Evolutionary conservation across 192 early-diverging fungal genomes (phyloP), one percentile per base, ranked within the genome.

Genomic region (Phlyctochytrium planicorne): DNA sequence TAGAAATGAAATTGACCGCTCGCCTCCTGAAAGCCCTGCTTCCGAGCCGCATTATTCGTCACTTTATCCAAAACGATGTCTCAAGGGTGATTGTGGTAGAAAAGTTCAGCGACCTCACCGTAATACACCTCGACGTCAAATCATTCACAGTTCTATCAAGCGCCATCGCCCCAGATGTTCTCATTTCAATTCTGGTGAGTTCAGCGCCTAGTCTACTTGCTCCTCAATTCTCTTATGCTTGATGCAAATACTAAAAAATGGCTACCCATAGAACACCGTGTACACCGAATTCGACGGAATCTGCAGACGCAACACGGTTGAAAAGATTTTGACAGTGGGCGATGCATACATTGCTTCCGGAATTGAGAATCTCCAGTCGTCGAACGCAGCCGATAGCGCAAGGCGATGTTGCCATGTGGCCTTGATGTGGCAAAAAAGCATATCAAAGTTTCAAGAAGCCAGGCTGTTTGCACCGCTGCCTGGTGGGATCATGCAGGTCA

Each of bases 241-340:
- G n/a, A n/a, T n/a, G n/a, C n/a, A n/a, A n/a, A n/a, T n/a, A n/a
- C n/a, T n/a, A n/a, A n/a, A n/a, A n/a, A n/a, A n/a, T n/a, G n/a
- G n/a, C n/a, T n/a, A n/a, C n/a, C n/a, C n/a, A 10, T n/a, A 50
- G 40, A 50, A 50, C 40, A n/a, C 10, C 12, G n/a, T 50, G 12
- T 50, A 14, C 40, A 50, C 40, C 12, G 40, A 50, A 10, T 50
- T 50, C 40, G 40, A 50, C 40, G 12, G 10, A 14, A 50, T 50
- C 10, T 50, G 40, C 40, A 10, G 40, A 14, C 40, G 40, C 10
- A 14, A 50, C 40, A n/a, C 40, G 12, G 40, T 50, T 50, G 40
- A 50, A n/a, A 50, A 50, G 40, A 50, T 50, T 14, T 14, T 50
- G 40, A 50, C 40, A 50, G n/a, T 50, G n/a, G 40, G 40, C 40